A percentile compares a stretch with the other conserved stretches of the same genome.
phyloP scores from a whole-genome alignment of 306 rosid species.

The Notholithocarpus densiflorus region DNA sequence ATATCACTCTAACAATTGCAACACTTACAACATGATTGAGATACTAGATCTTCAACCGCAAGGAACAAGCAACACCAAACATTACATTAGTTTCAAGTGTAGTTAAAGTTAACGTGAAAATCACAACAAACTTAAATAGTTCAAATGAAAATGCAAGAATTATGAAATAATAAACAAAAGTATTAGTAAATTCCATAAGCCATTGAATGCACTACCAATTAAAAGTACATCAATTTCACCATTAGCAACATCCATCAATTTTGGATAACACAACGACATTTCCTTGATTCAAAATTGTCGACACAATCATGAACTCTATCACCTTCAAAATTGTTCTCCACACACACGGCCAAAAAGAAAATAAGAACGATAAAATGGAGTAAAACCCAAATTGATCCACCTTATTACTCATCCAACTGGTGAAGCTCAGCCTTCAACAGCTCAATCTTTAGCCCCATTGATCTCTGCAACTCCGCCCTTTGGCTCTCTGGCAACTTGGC shows the following conservation, averaged over 20 bases:
- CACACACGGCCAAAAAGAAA: neutral
- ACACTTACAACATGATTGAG: neutral
- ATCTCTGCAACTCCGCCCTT: slow-evolving; percentile 62
- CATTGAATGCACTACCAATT: neutral
- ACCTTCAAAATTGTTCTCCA: slow-evolving; percentile 1
- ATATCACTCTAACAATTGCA: neutral
- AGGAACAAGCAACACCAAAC: slow-evolving; percentile 2
- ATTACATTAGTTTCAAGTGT: neutral
- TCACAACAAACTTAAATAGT: neutral
- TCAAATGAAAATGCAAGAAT: neutral
- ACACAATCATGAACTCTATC: neutral
- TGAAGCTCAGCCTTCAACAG: slow-evolving; percentile 83
- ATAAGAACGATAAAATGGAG: neutral
- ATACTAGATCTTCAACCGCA: neutral
- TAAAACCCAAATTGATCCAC: slow-evolving; percentile 22
- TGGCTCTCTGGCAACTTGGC: slow-evolving; percentile 60
- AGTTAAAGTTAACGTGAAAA: neutral
- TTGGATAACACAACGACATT: neutral
- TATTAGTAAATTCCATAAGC: neutral
- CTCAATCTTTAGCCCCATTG: slow-evolving; percentile 90
- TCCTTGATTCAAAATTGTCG: slow-evolving; percentile 25
- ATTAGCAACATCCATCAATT: neutral
- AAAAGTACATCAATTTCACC: neutral
- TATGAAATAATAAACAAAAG: neutral
- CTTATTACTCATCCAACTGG: slow-evolving; percentile 75